These are phyloP conservation scores for Pestalotiopsis sp. DNA, from an alignment of 2,329 filamentous ascomycete genomes.

Conservation along the genomic window DNA sequence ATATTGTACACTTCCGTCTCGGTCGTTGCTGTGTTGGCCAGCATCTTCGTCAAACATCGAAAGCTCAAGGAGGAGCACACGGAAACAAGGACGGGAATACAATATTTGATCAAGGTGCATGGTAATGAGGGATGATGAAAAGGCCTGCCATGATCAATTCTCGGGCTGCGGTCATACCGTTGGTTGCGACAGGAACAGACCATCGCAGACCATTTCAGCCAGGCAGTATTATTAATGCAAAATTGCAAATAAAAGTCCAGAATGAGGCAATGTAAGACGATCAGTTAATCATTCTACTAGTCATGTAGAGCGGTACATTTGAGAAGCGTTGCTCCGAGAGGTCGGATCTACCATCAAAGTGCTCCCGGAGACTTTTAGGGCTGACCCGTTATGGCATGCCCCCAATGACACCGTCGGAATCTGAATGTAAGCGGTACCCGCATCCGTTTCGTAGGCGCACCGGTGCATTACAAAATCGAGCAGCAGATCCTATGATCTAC, in stretches of 20 bases:
- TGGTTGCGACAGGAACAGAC: too few species aligned
- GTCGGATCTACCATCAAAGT: too few species aligned
- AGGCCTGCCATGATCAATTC: not conserved
- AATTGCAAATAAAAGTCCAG: not conserved
- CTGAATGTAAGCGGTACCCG: too few species aligned
- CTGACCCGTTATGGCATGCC: too few species aligned
- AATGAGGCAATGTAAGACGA: not conserved
- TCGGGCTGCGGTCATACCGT: too few species aligned
- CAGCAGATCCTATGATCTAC: not conserved
- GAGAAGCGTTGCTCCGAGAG: not conserved
- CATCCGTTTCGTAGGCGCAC: too few species aligned
- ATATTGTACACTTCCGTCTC: slow-evolving; percentile 45
- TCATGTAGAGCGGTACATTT: not conserved
- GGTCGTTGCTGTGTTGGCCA: slow-evolving; percentile 39
- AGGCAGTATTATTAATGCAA: not conserved
- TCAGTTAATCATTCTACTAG: not conserved
- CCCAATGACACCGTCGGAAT: too few species aligned
- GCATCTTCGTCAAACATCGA: slow-evolving; percentile 42
- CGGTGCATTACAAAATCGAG: too few species aligned
- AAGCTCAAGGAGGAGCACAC: slow-evolving; percentile 48
- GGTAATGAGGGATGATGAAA: not conserved
- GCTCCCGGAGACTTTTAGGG: too few species aligned
- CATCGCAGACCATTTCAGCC: not conserved
- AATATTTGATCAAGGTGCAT: slow-evolving; percentile 13
- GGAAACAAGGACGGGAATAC: slow-evolving; percentile 48